A percentile compares a stretch with the other conserved stretches of the same genome.
phyloP scores from a whole-genome alignment of 2,329 filamentous ascomycete species.

The Ceratocystis destructans region DNA sequence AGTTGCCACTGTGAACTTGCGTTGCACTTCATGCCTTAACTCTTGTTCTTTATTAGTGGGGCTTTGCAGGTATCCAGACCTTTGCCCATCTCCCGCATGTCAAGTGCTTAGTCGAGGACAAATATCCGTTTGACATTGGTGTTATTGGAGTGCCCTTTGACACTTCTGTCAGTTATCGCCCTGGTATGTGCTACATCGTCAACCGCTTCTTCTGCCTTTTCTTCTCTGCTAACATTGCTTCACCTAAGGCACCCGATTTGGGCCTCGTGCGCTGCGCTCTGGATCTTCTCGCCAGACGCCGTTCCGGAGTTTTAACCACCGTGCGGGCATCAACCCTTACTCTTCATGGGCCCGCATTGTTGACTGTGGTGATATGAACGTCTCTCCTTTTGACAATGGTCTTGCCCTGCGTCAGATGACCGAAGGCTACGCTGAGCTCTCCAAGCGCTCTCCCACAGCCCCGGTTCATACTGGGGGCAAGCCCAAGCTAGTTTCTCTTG shows the following conservation, averaged over 20 bases:
- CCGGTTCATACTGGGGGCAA: slow-evolving; percentile 22
- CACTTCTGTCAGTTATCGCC: slow-evolving; percentile 56
- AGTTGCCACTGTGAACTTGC: background rate
- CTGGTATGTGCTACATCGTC: slow-evolving; percentile 32
- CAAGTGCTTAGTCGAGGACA: slow-evolving; percentile 54
- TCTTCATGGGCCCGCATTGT: slow-evolving; percentile 61
- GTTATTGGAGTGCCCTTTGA: slow-evolving; percentile 63
- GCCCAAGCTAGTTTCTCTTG: slow-evolving; percentile 52
- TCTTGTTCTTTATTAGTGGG: slow-evolving; percentile 24
- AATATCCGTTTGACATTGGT: slow-evolving; percentile 53
- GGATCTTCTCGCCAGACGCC: slow-evolving; percentile 69
- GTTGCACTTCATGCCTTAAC: background rate
- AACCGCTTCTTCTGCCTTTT: background rate
- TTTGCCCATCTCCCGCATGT: slow-evolving; percentile 58
- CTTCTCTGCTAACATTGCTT: background rate
- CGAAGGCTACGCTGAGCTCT: slow-evolving; percentile 60
- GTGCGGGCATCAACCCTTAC: slow-evolving; percentile 75
- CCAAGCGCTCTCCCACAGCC: slow-evolving; percentile 28
- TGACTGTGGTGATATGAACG: slow-evolving; percentile 83
- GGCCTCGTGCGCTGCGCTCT: slow-evolving; percentile 73
- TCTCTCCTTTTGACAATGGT: slow-evolving; percentile 74
- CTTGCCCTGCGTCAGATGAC: slow-evolving; percentile 75
- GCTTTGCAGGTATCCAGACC: slow-evolving; percentile 58
- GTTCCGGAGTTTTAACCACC: slow-evolving; percentile 65
- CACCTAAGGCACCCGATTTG: slow-evolving; percentile 55